Base-by-base conservation (phyloP, 2,329 filamentous ascomycete species). In the Penicillium hesseltinei region DNA sequence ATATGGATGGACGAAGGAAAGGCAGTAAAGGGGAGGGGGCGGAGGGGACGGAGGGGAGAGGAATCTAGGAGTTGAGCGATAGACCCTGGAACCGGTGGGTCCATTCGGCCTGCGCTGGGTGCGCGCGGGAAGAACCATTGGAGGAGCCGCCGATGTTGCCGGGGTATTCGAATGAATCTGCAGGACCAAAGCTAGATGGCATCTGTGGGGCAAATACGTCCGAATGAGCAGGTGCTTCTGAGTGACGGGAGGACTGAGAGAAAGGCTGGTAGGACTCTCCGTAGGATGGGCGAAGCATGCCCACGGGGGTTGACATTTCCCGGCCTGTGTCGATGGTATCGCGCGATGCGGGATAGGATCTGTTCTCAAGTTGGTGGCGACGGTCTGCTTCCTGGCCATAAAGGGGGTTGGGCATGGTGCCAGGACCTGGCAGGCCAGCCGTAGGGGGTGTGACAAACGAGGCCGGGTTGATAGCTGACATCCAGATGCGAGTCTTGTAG, bases 401-500 rank as follows among this genome's bases (percentile, higher is more conserved):
- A n/a, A 90, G 82, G 25, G 86, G 85, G 25, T 86, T 87, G 9
- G 85, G 84, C 65, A 89, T 82, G 29, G 84, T 84, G 61, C 85
- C 87, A 1, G 88, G 86, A 2, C 87, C 85, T 71, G 88, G 87
- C 23, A 92, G 79, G 27, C 88, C 88, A 48, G 90, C 80, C 3
- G 86, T 86, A 19, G 90, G 89, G 61, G 71, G 71, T 1, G 87
- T 92, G 25, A 90, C 90, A 74, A 97, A 97, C 0, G 93, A 97
- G 5, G 93, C 94, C 8, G 94, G 94, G 72, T 99, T 99, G 75
- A 99, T 96, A 4, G 94, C 94, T 5, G 93, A 97, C 91, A 99
- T 96, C 94, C 94, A 99, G 69, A 99, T 99, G 66, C 95, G 87
- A 23, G 93, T 96, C 80, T 99, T 99, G 82, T 97, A 99, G 61